A percentile compares a stretch with the other conserved stretches of the same genome.
phyloP scores from a whole-genome alignment of 441 rosid genomes.

The Viola pubescens region DNA sequence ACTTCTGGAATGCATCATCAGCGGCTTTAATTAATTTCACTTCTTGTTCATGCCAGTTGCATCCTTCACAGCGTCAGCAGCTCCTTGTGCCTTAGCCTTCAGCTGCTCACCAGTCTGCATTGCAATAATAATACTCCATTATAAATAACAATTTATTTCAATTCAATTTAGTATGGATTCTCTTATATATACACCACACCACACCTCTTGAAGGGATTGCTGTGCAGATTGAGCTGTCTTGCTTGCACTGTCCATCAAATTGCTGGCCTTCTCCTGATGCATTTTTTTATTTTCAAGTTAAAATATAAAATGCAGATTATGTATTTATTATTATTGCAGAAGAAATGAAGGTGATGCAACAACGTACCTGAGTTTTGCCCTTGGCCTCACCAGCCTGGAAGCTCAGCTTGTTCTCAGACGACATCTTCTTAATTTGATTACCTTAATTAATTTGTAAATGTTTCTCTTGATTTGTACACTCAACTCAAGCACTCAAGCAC shows the following conservation, averaged over 20 bases:
- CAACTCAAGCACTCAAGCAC: too few relatives aligned
- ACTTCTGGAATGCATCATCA: too few relatives aligned
- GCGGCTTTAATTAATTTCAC: slow-evolving; percentile 7
- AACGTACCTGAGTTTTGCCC: slow-evolving; percentile 59
- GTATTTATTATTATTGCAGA: too few relatives aligned
- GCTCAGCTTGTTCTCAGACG: slow-evolving; percentile 52
- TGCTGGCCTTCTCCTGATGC: slow-evolving; percentile 55
- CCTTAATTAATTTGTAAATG: neutral
- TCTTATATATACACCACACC: too few relatives aligned
- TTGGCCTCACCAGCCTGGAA: slow-evolving; percentile 58
- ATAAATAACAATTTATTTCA: too few relatives aligned
- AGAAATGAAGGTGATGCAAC: neutral
- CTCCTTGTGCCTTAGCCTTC: slow-evolving; percentile 49
- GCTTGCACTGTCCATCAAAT: slow-evolving; percentile 47
- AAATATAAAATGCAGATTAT: too few relatives aligned
- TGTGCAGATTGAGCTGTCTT: slow-evolving; percentile 55
- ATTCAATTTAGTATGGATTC: too few relatives aligned
- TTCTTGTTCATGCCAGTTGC: slow-evolving; percentile 63
- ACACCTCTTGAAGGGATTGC: slow-evolving; percentile 54
- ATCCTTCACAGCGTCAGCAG: slow-evolving; percentile 53
- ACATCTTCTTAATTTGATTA: slow-evolving; percentile 33
- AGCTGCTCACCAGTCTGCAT: slow-evolving; percentile 57
- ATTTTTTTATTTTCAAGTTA: too few relatives aligned
- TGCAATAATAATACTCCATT: slow-evolving; percentile 5
- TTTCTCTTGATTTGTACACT: too few relatives aligned